Base-by-base conservation (phyloP, 2,329 filamentous ascomycete species). In the Penicillium sumatraense region DNA sequence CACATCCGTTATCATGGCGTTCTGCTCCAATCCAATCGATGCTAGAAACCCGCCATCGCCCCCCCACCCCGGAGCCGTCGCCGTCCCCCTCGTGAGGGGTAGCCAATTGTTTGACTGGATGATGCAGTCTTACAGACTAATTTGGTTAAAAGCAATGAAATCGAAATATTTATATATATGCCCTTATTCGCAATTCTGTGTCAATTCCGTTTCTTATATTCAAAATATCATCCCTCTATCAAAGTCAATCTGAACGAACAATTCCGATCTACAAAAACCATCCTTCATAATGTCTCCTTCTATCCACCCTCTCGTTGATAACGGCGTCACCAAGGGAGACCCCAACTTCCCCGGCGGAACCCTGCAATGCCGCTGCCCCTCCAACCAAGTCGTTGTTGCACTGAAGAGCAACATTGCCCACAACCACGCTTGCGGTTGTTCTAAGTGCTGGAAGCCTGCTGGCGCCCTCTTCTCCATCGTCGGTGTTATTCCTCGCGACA, bases 401-500 rank as follows among this genome's bases (percentile, higher is more conserved):
- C 78, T 89, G 35, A 70, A 64, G 54, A 76, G 81, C 68, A 84
- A 88, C 63, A 82, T 89, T 53, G 75, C 80, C 2, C 86, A 89
- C 78, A 89, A 89, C 78, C 87, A 89, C 74, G 86, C 84, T 52
- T 89, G 87, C 73, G 86, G 86, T 59, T 89, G 87, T 75, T 88
- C 85, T 51, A 87, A 89, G 72, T 89, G 87, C 81, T 89, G 86
- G 86, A 89, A 89, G 72, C 87, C 87, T 5, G 54, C 72, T 2
- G 84, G 84, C 26, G 79, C 85, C 0, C 80, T 89, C 57, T 89
- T 89, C 78, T 83, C 83, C 57, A 66, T 89, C 62, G 80, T 89
- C 45, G 86, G 75, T 54, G 86, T 89, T 50, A 73, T 89, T 2
- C 81, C 87, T 5, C 69, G 72, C 7, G 80, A 83, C 49, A 77